Base-by-base conservation (phyloP, 2,329 filamentous ascomycete species). In the Ascochyta koolunga region DNA sequence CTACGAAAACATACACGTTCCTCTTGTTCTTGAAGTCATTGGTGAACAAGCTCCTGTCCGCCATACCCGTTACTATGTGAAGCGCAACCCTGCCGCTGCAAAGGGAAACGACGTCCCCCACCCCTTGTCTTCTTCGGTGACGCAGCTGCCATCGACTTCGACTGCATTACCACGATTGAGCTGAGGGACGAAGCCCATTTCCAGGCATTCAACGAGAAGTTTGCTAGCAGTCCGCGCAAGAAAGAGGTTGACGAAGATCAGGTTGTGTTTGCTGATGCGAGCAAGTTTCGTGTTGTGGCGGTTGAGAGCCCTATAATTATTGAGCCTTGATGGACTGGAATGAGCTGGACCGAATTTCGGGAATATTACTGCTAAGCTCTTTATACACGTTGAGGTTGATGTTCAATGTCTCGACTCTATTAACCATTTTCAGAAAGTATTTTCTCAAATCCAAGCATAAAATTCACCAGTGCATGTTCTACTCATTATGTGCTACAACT, bases 51-150 rank as follows among this genome's bases (percentile, higher is more conserved):
- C 63, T 27, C 65, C 67, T 2, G 44, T 65, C 5, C 58, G 60
- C 18, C 59, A 69, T 37, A 62, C 60, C 18, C 56, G 67, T 15
- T 52, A 67, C 54, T 68, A 69, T 37, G 27, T 66, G 11, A 59
- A 67, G 22, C 58, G 59, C 15, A 21, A 38, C 13, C 47, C 54
- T 44, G 50, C 16, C 9, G 41, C 35, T n/a, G 32, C 41, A 0
- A 40, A 50, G 22, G 48, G 38, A 5, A 38, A 11, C 3, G 32
- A 38, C 2, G 24, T 41, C 15, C 46, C 51, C 49, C 47, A 16
- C 54, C 50, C 4, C 49, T 49, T 5, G 45, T 60, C 3, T 45
- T 59, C 10, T n/a, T 59, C 3, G 59, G 54, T 16, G 40, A 46
- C 10, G 43, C 56, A 16, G 46, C 42, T 3, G 47, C 50, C 2